Evolutionary conservation across 805 yeast genomes (phyloP), one percentile per base, ranked within the genome.

Genomic region (Nematodospora valgi): DNA sequence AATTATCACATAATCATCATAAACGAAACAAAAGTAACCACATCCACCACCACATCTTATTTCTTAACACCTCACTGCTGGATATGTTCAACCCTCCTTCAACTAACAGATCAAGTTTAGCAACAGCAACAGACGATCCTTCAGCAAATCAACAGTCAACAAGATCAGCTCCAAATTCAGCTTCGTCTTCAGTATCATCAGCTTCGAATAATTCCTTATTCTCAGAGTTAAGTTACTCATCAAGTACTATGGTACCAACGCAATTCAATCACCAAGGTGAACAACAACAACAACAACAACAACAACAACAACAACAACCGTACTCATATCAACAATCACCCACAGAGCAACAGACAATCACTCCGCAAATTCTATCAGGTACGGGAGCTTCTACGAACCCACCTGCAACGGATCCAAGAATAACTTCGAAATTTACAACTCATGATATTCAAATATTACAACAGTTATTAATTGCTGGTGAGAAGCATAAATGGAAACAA

Each of bases 401-500:
- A 7, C 32, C 38, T 23, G 27, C 27, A 3, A 24, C 28, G 14
- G 38, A 37, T 25, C 19, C 42, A n/a, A 38, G 37, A 23, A 27
- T 43, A 11, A 29, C 34, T 27, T 16, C 47, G 7, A 54, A 48
- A 34, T 72, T 76, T 61, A 51, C 64, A 1, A 47, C 54, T 6
- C 72, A 68, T 22, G 81, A 75, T 40, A 48, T 67, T 9, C 68
- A 62, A 30, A 64, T 72, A 14, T 61, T 77, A 38, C 59, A 64
- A 38, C 71, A 69, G 30, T 51, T 77, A 30, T 58, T 78, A 34
- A 66, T 63, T 15, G 58, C 67, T 4, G 82, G 77, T 3, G 83
- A 77, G 44, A 64, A 73, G 38, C 70, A 72, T 45, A 77, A 77
- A 47, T 77, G 83, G 83, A 72, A 72, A 48, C 76, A 65, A 47